Base-by-base conservation (phyloP, 495 filamentous ascomycete genomes). In the Cercophora newfieldiana region DNA sequence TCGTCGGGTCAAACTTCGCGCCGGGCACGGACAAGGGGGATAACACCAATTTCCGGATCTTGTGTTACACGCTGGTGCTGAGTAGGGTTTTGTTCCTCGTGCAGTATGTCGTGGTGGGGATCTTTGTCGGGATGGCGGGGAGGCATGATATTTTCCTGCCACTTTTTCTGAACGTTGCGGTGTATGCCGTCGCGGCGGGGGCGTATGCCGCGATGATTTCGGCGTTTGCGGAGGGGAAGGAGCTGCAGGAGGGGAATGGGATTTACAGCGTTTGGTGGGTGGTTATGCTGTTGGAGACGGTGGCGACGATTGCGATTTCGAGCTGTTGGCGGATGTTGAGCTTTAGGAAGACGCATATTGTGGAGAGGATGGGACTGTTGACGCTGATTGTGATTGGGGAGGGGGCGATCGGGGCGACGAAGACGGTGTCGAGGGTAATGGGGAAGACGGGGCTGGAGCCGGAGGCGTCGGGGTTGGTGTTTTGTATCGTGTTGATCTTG, bases 311-410 rank as follows among this genome's bases (percentile, higher is more conserved):
- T 61, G 72, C 72, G n/a, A 74, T 86, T 7, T 88, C 87, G 33
- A 83, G 77, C 62, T 63, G 78, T 30, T 87, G 80, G 69, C 75
- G 83, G 18, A 78, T 82, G 51, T 77, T 91, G 54, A 86, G 83
- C 59, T 88, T 91, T 74, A 83, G 89, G 71, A 80, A 86, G 44
- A 89, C 87, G 12, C 87, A 89, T 71, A 74, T 91, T 64, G 85
- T 88, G 55, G 83, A 89, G 63, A 80, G 89, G 49, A 85, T 90
- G 82, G 84, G 85, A 3, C 82, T 91, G 12, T 78, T 90, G 7
- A 90, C 88, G 0, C 79, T 91, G 54, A 90, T 90, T 68, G 88
- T 90, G 63, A 82, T 91, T 56, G 89, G 89, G 22, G 88, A 90
- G 75, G 87, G 86, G 14, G 68, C 75, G 10, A 84, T 82, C 59